These are phyloP conservation scores for Peltaster fructicola DNA, from an alignment of 2,329 filamentous ascomycete genomes.

Conservation along the genomic window DNA sequence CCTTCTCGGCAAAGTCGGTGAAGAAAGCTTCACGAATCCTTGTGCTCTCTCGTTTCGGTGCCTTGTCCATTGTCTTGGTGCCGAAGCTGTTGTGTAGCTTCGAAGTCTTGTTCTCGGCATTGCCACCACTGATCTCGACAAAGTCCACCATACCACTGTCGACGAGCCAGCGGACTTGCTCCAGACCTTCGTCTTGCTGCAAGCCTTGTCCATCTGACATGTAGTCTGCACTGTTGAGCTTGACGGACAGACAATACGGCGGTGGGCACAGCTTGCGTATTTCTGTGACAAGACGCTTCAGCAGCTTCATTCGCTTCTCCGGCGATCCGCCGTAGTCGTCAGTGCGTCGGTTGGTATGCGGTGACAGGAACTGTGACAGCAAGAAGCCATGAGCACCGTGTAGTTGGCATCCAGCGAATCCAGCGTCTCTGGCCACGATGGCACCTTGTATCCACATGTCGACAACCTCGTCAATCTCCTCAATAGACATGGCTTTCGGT, in stretches of 20 bases:
- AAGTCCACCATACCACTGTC: conserved; percentile 40
- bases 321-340: conserved; percentile 32
- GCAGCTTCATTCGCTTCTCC: conserved; percentile 28
- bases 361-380: conserved; percentile 25
- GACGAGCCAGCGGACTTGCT: conserved; percentile 37
- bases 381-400: conserved; percentile 37
- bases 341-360: conserved; percentile 28
- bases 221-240: conserved; percentile 34
- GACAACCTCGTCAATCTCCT: conserved; percentile 38
- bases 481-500: conserved; percentile 37
- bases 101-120: conserved; percentile 10
- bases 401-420: conserved; percentile 36
- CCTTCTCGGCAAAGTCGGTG: conserved; percentile 38
- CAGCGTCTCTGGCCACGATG: conserved; percentile 29
- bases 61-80: conserved; percentile 20
- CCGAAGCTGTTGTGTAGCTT: conserved; percentile 10
- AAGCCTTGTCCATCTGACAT: conserved; percentile 11
- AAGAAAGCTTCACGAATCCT: conserved; percentile 48
- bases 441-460: conserved; percentile 32
- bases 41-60: conserved; percentile 20
- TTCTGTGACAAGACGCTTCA: conserved; percentile 28
- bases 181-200: conserved; percentile 33
- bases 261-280: conserved; percentile 25
- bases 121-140: conserved; percentile 49
- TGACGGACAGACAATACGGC: conserved; percentile 30